A percentile compares a stretch with the other conserved stretches of the same genome.
Conservation (phyloP, 148 eudicot genomes). For the Diospyros kaki region DNA sequence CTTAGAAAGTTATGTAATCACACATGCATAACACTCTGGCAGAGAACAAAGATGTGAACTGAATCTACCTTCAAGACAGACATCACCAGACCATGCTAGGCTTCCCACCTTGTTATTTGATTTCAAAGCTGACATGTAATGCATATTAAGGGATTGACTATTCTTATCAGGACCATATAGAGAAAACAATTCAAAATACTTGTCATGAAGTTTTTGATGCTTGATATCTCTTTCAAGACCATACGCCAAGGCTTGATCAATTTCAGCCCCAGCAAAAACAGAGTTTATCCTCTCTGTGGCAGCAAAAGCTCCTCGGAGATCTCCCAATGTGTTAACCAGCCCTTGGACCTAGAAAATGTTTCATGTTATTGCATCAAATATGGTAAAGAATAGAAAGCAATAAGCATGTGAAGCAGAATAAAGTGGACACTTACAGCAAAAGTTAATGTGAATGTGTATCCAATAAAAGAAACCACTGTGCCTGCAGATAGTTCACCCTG, state of each 20-base stretch:
- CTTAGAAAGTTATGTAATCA: not conserved
- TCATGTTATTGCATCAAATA: not conserved
- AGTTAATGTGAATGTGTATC: constrained; percentile 92
- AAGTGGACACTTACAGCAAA: constrained; percentile 71
- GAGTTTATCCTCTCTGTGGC: constrained; percentile 94
- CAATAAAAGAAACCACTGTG: constrained; percentile 87
- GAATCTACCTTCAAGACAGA: constrained; percentile 76
- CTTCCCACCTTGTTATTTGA: constrained; percentile 50
- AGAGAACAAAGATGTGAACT: constrained; percentile 10
- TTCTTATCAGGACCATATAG: constrained; percentile 45
- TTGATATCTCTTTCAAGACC: constrained; percentile 76
- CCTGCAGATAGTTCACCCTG: constrained; percentile 95
- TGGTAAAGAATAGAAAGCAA: not conserved
- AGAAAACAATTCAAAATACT: constrained; percentile 45
- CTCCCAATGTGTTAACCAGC: constrained; percentile 90
- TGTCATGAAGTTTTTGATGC: constrained; percentile 49
- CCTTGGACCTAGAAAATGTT: constrained; percentile 80
- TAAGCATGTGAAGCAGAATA: constrained; percentile 4
- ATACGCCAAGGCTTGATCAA: constrained; percentile 85
- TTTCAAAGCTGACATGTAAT: constrained; percentile 75
- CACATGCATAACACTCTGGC: not conserved
- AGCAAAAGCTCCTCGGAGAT: constrained; percentile 93
- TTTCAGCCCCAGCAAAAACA: constrained; percentile 68
- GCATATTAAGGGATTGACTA: constrained; percentile 32
- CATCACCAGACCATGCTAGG: constrained; percentile 77